These are phyloP conservation scores for Gaeumannomyces sp. DNA, from an alignment of 2,329 filamentous ascomycete species.

Conservation along the genomic window DNA sequence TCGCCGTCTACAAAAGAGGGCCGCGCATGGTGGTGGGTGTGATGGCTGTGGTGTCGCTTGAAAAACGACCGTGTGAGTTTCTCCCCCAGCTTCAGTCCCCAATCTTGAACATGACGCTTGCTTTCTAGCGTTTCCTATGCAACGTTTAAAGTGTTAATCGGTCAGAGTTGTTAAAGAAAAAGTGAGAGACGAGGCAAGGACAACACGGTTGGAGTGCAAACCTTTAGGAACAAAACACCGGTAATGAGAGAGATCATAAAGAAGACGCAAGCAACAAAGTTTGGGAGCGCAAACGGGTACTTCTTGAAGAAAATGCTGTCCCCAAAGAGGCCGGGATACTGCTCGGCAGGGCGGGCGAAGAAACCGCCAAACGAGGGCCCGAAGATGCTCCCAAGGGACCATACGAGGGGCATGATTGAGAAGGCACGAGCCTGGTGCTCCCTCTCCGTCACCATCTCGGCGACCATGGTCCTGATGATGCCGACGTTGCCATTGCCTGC, in stretches of 20 bases:
- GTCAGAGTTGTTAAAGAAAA: not conserved
- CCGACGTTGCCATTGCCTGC: slow-evolving; percentile 89
- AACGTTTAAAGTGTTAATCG: not conserved
- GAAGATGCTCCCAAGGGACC: slow-evolving; percentile 81
- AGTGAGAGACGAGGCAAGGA: not conserved
- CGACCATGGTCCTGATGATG: slow-evolving; percentile 86
- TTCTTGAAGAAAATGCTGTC: slow-evolving; percentile 59
- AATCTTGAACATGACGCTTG: slow-evolving; percentile 63
- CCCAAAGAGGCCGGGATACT: slow-evolving; percentile 67
- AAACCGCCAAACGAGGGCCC: slow-evolving; percentile 84
- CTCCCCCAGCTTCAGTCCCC: slow-evolving; percentile 67
- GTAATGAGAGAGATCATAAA: slow-evolving; percentile 72
- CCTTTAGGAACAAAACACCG: slow-evolving; percentile 71
- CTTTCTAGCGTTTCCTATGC: slow-evolving; percentile 70
- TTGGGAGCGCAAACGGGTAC: slow-evolving; percentile 81
- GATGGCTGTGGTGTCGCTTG: slow-evolving; percentile 15
- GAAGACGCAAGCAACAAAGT: slow-evolving; percentile 67
- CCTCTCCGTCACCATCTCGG: slow-evolving; percentile 83
- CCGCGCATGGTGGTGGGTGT: slow-evolving; percentile 28
- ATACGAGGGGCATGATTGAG: slow-evolving; percentile 85
- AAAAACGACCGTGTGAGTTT: slow-evolving; percentile 43
- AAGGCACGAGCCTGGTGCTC: slow-evolving; percentile 86
- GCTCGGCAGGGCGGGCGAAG: slow-evolving; percentile 71
- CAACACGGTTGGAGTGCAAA: slow-evolving; percentile 23
- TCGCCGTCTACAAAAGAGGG: slow-evolving; percentile 50